phyloP scores from a whole-genome alignment of 345 rosid genomes.

The Lagerstroemia speciosa region DNA sequence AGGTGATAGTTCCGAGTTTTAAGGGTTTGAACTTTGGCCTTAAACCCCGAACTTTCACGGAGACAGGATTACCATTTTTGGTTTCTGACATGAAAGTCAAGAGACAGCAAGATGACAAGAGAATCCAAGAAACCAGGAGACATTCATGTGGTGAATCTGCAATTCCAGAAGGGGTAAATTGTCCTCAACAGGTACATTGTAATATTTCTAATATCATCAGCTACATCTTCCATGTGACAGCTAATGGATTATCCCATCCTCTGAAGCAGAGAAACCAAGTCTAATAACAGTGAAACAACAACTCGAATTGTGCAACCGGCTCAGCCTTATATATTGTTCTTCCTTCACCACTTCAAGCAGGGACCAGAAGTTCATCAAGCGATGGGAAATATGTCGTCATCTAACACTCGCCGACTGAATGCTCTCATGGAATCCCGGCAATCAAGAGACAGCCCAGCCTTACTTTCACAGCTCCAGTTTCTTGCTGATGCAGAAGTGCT shows the following conservation, averaged over 20 bases:
- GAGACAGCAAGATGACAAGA: background rate
- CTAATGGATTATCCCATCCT: constrained; percentile 6
- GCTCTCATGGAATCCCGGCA: background rate
- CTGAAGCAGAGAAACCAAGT: constrained; percentile 22
- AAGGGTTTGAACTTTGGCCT: background rate
- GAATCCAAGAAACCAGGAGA: background rate
- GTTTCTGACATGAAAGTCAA: background rate
- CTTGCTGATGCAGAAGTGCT: background rate
- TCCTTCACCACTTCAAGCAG: background rate
- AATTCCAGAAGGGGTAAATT: background rate
- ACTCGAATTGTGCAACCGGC: background rate
- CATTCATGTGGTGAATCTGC: background rate
- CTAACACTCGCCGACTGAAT: background rate
- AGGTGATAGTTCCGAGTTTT: too few relatives aligned
- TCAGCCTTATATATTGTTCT: background rate
- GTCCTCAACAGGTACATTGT: background rate
- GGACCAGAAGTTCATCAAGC: background rate
- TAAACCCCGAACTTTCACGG: background rate
- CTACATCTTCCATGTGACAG: constrained; percentile 10
- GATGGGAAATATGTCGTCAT: background rate
- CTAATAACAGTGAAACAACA: background rate
- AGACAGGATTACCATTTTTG: background rate
- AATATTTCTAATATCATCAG: constrained; percentile 1
- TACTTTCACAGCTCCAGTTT: background rate
- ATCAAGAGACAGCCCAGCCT: background rate